These are phyloP conservation scores for Annulohypoxylon stygium DNA, from an alignment of 495 filamentous ascomycete genomes.

Conservation along the genomic window DNA sequence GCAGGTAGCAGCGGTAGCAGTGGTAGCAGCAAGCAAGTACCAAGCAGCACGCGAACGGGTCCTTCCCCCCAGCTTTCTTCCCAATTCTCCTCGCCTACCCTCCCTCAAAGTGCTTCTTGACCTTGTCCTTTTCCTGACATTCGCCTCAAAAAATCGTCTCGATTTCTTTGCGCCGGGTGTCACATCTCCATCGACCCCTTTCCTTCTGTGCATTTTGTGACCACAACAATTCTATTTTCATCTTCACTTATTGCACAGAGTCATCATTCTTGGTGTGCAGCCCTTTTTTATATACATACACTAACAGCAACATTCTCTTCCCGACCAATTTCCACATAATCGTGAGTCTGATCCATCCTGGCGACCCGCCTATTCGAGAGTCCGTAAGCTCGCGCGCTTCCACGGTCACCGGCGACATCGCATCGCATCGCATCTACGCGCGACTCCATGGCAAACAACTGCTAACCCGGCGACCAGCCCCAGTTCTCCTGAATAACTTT, in stretches of 20 bases:
- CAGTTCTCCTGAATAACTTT: conserved; percentile 30
- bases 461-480: conserved; percentile 50
- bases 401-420: conserved; percentile 41
- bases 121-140: conserved; percentile 38
- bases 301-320: conserved; percentile 16
- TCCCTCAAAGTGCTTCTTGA: conserved; percentile 16
- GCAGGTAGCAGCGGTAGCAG: conserved; percentile 15
- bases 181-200: conserved; percentile 39
- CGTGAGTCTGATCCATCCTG: conserved; percentile 53
- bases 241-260: conserved; percentile 27
- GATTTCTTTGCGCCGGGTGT: conserved; percentile 50
- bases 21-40: no score
- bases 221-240: conserved; percentile 23
- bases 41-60: conserved; percentile 39
- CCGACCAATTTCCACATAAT: conserved; percentile 36
- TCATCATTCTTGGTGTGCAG: conserved; percentile 6
- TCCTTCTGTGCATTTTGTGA: conserved; percentile 28
- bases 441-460: conserved; percentile 44
- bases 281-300: conserved; percentile 20
- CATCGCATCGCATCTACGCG: conserved; percentile 42
- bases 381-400: conserved; percentile 41
- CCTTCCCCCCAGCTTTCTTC: conserved; percentile 40
- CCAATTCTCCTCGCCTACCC: conserved; percentile 23
- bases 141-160: conserved; percentile 38
- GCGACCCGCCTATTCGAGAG: conserved; percentile 47